Percentiles rank a stretch among this genome's conserved stretches.
Evolutionary conservation across 148 eudicot species (phyloP).

Genomic region (Pouteria glomerata): DNA sequence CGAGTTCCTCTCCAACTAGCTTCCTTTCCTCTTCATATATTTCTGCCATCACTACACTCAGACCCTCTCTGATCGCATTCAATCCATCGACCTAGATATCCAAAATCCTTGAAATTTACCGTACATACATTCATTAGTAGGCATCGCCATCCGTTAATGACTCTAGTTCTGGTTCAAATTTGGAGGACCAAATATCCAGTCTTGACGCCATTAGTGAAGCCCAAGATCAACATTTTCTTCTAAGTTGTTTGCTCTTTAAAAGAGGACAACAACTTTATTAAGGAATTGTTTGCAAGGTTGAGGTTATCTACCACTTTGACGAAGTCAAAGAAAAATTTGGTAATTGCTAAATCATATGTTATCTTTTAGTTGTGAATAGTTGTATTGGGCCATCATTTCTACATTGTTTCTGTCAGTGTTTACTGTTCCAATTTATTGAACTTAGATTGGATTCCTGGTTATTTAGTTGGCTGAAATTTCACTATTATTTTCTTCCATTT

Average conservation of each 20-base stretch:
- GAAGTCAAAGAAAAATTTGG: conserved; percentile 85
- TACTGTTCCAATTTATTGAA: too few species aligned
- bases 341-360: conserved; percentile 20
- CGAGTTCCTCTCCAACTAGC: conserved; percentile 70
- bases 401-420: too few species aligned
- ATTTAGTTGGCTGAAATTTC: too few species aligned
- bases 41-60: conserved; percentile 55
- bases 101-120: background rate
- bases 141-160: too few species aligned
- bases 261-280: conserved; percentile 75
- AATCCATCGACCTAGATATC: conserved; percentile 43
- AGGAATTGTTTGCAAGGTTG: conserved; percentile 74
- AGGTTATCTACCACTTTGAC: conserved; percentile 48
- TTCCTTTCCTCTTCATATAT: conserved; percentile 62
- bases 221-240: conserved; percentile 15
- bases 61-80: conserved; percentile 45
- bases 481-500: too few species aligned
- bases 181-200: too few species aligned
- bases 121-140: too few species aligned
- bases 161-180: too few species aligned
- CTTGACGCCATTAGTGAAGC: too few species aligned
- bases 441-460: too few species aligned
- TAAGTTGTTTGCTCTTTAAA: conserved; percentile 86
- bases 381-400: too few species aligned
- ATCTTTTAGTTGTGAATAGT: background rate